phyloP scores from a whole-genome alignment of 208 protist genomes.

The Acanthamoeba castellanii region DNA sequence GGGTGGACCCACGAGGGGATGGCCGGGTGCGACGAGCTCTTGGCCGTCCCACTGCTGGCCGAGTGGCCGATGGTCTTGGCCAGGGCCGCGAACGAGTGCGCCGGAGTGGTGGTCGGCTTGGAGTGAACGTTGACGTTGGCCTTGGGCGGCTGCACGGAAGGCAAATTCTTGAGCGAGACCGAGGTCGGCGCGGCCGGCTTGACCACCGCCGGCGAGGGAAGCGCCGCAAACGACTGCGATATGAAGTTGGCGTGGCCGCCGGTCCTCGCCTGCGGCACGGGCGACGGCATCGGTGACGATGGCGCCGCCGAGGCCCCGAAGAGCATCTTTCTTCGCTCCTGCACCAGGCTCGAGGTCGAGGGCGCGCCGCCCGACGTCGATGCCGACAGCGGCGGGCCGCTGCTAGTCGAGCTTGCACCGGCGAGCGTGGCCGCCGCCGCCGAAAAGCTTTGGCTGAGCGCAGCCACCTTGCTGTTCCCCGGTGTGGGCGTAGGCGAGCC shows the following conservation, averaged over 20 bases:
- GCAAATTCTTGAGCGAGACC: neutral
- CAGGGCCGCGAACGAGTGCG: neutral
- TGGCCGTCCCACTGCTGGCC: neutral
- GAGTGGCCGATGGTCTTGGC: conserved; percentile 53
- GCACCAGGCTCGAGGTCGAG: neutral
- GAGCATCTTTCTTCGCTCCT: conserved; percentile 40
- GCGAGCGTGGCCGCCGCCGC: neutral
- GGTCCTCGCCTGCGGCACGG: neutral
- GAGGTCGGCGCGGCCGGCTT: neutral
- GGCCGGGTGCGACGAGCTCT: neutral
- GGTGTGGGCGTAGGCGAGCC: neutral
- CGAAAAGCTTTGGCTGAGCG: conserved; percentile 33
- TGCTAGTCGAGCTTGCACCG: too few species aligned
- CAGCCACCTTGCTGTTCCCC: neutral
- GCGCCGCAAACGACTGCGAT: neutral
- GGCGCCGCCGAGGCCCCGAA: neutral
- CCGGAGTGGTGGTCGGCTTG: neutral
- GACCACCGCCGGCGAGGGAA: neutral
- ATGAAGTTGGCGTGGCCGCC: neutral
- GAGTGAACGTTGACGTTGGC: neutral
- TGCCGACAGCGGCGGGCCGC: too few species aligned
- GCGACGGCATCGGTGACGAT: neutral
- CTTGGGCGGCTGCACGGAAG: neutral
- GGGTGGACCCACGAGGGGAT: neutral
- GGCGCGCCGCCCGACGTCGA: neutral